Percentiles rank a stretch among this genome's conserved stretches.
phyloP scores from a whole-genome alignment of 495 filamentous ascomycete species.

The Rostrohypoxylon terebratum region DNA sequence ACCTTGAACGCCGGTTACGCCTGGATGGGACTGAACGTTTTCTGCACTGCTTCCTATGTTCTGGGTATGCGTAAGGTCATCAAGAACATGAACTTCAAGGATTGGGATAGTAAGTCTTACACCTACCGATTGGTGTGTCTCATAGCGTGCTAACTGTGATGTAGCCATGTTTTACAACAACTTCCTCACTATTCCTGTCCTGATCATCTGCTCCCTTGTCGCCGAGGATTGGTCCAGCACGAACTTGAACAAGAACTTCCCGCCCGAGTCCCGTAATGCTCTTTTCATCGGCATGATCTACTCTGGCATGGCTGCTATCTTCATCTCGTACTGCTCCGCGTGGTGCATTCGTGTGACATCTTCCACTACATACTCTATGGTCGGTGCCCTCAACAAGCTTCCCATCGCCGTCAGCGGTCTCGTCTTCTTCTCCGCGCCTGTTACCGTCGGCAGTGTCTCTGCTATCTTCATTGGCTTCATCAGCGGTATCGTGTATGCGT shows the following conservation, averaged over 20 bases:
- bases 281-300: slow-evolving; percentile 90
- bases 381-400: slow-evolving; percentile 96
- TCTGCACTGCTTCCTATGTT: slow-evolving; percentile 92
- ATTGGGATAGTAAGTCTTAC: slow-evolving; percentile 89
- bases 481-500: slow-evolving; percentile 90
- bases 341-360: slow-evolving; percentile 98
- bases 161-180: slow-evolving; percentile 99
- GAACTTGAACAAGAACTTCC: slow-evolving; percentile 92
- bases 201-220: slow-evolving; percentile 82
- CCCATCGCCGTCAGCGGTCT: slow-evolving; percentile 91
- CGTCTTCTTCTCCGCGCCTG: slow-evolving; percentile 93
- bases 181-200: slow-evolving; percentile 93
- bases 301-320: slow-evolving; percentile 91
- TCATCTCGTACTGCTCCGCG: slow-evolving; percentile 98
- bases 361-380: slow-evolving; percentile 98
- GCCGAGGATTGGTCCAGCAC: slow-evolving; percentile 90
- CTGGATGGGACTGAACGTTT: slow-evolving; percentile 98
- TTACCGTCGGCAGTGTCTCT: slow-evolving; percentile 91
- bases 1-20: slow-evolving; percentile 96
- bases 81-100: slow-evolving; percentile 99
- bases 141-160: slow-evolving; percentile 48
- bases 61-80: slow-evolving; percentile 97
- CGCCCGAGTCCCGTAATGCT: slow-evolving; percentile 75
- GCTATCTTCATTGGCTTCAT: slow-evolving; percentile 91
- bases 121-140: neutral